A percentile compares a stretch with the other conserved stretches of the same genome.
Conservation (phyloP, 23 red algal genomes). For the Chondrus crispus region DNA sequence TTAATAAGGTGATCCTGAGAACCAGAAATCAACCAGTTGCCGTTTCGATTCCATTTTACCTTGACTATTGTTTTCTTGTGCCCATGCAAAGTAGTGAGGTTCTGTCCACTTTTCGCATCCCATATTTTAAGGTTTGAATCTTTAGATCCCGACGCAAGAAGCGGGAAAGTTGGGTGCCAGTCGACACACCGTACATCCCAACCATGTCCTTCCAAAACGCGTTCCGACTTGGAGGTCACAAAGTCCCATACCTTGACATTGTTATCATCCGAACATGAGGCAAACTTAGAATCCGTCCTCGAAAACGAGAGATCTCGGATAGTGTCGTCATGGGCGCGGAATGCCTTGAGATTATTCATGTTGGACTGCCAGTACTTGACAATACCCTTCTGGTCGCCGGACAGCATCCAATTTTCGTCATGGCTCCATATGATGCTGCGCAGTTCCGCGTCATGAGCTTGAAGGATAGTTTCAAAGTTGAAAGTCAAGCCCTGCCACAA, state of each 20-base stretch:
- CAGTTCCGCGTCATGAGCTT: slow-evolving; percentile 90
- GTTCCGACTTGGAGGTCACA: slow-evolving; percentile 64
- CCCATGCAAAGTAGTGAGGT: slow-evolving; percentile 95
- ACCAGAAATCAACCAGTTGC: slow-evolving; percentile 88
- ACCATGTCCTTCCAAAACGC: slow-evolving; percentile 88
- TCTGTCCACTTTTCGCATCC: slow-evolving; percentile 91
- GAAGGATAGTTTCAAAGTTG: slow-evolving; percentile 99
- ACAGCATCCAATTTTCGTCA: slow-evolving; percentile 95
- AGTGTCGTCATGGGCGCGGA: slow-evolving; percentile 86
- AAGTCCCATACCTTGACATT: slow-evolving; percentile 98
- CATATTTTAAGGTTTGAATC: slow-evolving; percentile 96
- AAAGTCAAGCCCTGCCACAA: slow-evolving; percentile 99
- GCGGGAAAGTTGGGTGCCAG: slow-evolving; percentile 89
- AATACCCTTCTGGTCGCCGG: slow-evolving; percentile 85
- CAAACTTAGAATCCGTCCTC: slow-evolving; percentile 88
- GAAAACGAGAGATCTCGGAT: slow-evolving; percentile 92
- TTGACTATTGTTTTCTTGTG: slow-evolving; percentile 98
- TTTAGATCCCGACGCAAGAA: slow-evolving; percentile 95
- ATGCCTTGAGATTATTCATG: slow-evolving; percentile 99
- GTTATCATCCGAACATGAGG: slow-evolving; percentile 94
- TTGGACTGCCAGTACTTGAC: slow-evolving; percentile 99
- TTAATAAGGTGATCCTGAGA: slow-evolving; percentile 95
- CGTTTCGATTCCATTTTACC: slow-evolving; percentile 94
- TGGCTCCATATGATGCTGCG: slow-evolving; percentile 92
- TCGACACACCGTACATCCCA: slow-evolving; percentile 99